Evolutionary conservation across 2,329 filamentous ascomycete genomes (phyloP).

Genomic region (Cladosporium oxysporum): DNA sequence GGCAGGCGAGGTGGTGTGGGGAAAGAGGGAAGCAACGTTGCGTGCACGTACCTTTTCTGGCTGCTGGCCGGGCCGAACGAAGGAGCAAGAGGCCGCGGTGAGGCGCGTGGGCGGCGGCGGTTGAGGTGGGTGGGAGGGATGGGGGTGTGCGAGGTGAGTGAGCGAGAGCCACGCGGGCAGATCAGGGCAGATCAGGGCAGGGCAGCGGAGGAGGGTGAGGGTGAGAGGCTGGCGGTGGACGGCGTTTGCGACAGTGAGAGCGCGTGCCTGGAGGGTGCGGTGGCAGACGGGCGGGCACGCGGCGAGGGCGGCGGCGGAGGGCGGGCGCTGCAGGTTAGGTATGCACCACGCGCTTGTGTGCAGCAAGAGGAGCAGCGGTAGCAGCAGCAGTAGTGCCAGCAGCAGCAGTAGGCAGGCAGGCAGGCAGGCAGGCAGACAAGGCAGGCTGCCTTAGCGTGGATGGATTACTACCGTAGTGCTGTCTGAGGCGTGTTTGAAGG

Average conservation of each 20-base stretch:
- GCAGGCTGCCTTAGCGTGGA: conserved; percentile 16
- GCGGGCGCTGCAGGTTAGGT: not conserved
- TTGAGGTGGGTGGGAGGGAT: conserved; percentile 2
- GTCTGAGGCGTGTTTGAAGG: not conserved
- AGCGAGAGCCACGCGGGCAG: not conserved
- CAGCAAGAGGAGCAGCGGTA: not conserved
- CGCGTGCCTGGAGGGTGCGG: not conserved
- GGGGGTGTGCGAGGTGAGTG: not conserved
- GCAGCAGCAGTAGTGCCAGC: not conserved
- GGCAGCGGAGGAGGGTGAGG: not conserved
- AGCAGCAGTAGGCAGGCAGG: conserved; percentile 4
- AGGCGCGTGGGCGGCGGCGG: conserved; percentile 9
- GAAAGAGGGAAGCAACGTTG: conserved; percentile 1
- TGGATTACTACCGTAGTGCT: not conserved
- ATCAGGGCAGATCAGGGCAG: not conserved
- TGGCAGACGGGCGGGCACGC: conserved; percentile 16
- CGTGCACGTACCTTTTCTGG: conserved; percentile 17
- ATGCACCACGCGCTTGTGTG: conserved; percentile 21
- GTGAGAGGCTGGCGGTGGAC: not conserved
- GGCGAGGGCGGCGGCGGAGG: not conserved
- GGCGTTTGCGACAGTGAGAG: conserved; percentile 5
- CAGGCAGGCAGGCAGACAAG: conserved; percentile 19
- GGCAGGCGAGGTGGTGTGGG: conserved; percentile 18
- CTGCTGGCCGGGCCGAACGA: conserved; percentile 12
- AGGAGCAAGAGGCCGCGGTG: conserved; percentile 1